Evolutionary conservation across 1,284 basidiomycete species (phyloP).

Genomic region (Crucibulum cyathiforme): DNA sequence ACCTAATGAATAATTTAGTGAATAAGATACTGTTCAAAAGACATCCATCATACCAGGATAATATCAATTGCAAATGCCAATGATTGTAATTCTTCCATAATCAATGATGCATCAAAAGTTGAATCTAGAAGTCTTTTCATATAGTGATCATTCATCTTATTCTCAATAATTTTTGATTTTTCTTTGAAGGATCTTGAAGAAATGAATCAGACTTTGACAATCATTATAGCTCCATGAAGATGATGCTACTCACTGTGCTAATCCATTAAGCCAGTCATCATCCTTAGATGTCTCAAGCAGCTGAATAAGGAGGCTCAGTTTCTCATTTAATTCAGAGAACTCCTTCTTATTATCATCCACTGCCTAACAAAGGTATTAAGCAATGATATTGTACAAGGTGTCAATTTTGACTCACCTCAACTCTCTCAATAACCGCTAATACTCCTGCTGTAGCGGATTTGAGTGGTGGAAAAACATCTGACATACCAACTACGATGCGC

Average conservation of each 20-base stretch:
- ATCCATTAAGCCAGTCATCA: background rate
- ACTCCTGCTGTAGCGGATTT: background rate
- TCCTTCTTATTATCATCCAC: background rate
- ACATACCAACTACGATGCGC: background rate
- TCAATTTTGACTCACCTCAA: background rate
- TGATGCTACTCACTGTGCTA: background rate
- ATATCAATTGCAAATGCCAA: background rate
- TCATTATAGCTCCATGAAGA: background rate
- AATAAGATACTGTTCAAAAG: background rate
- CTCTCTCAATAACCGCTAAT: background rate
- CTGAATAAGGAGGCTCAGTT: background rate
- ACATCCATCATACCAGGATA: background rate
- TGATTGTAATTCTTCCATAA: background rate
- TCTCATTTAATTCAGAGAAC: background rate
- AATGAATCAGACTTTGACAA: background rate
- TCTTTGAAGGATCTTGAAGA: background rate
- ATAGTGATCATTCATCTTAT: background rate
- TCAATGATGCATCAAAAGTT: background rate
- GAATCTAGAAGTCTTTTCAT: background rate
- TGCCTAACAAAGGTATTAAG: background rate
- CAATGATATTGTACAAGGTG: background rate
- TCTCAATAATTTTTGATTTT: background rate
- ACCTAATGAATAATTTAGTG: background rate
- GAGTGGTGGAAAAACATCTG: background rate
- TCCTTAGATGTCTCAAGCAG: background rate